Evolutionary conservation across 352 stramenopile species (phyloP), one percentile per base, ranked within the genome.

Genomic region (Phytophthora cajani): DNA sequence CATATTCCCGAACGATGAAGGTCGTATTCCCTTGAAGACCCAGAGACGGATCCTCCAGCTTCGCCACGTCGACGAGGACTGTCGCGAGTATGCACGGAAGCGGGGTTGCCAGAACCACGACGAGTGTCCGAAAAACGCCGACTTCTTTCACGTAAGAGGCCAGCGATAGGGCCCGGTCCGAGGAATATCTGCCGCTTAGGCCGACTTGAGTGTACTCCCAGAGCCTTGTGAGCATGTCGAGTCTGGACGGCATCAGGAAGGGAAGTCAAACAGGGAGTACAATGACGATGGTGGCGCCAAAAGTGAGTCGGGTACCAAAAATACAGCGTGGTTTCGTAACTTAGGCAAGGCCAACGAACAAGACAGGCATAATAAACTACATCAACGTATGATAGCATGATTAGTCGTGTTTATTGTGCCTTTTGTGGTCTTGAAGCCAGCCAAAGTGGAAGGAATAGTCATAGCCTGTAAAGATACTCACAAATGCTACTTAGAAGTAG

Each of bases 141-240:
- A 51, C n/a, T 16, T 51, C 8, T 27, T 51, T 23, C 14, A 51
- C 44, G 44, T 51, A 51, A 27, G 44, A 23, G n/a, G n/a, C 44
- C 7, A 51, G 3, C 44, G 44, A 51, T 51, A 23, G 44, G 2
- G n/a, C 44, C 14, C 44, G n/a, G n/a, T 51, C 44, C 1, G 44
- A 51, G 5, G 44, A 51, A 9, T 51, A 51, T 51, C 44, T 51
- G 17, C 44, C 44, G 7, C 1, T 27, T 9, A 51, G 17, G 27
- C 44, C 44, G 7, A n/a, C n/a, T 51, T 51, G 44, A 8, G 44
- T 51, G n/a, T 25, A 51, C 44, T 51, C 44, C 44, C 44, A 51
- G n/a, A 51, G 8, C 9, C 25, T 27, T n/a, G n/a, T 51, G 44
- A 51, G 1, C 1, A 1, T 14, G 44, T 51, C 44, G 6, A 16